Conservation (phyloP, 1,139 yeast species). For the Spathaspora sp. region DNA sequence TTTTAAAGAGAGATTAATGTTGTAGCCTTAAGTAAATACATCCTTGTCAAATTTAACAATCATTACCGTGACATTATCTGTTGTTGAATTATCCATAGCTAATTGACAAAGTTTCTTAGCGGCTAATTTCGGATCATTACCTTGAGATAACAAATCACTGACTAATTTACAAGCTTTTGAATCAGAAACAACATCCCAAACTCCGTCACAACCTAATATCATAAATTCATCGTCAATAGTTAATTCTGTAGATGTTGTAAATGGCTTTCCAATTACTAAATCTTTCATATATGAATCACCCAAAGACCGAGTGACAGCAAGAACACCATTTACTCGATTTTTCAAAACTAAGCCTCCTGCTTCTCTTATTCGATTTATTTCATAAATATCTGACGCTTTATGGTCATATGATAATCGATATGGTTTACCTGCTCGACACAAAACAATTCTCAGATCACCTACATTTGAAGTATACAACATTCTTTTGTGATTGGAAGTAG, state of each 20-base stretch:
- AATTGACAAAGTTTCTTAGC: conserved; percentile 67
- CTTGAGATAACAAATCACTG: conserved; percentile 35
- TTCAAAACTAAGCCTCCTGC: conserved; percentile 88
- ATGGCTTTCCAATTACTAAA: conserved; percentile 86
- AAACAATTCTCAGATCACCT: conserved; percentile 86
- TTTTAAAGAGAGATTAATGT: not conserved
- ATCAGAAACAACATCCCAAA: conserved; percentile 91
- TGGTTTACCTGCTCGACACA: conserved; percentile 72
- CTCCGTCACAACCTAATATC: conserved; percentile 90
- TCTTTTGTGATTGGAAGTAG: conserved; percentile 52
- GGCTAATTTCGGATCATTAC: conserved; percentile 57
- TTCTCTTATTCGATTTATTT: conserved; percentile 69
- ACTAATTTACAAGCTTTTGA: conserved; percentile 76
- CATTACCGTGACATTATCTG: conserved; percentile 95
- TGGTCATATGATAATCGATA: conserved; percentile 88
- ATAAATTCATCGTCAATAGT: conserved; percentile 63
- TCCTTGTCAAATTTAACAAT: conserved; percentile 60
- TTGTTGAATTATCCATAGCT: conserved; percentile 78
- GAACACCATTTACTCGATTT: conserved; percentile 90
- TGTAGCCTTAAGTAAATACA: conserved; percentile 26
- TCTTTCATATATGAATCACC: conserved; percentile 96
- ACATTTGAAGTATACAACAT: conserved; percentile 93
- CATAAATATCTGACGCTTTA: conserved; percentile 82
- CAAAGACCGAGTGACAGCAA: conserved; percentile 90
- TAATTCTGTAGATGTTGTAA: conserved; percentile 84